Evolutionary conservation across 192 early-diverging fungal genomes (phyloP).

Genomic region (Backusella tuberculispora): DNA sequence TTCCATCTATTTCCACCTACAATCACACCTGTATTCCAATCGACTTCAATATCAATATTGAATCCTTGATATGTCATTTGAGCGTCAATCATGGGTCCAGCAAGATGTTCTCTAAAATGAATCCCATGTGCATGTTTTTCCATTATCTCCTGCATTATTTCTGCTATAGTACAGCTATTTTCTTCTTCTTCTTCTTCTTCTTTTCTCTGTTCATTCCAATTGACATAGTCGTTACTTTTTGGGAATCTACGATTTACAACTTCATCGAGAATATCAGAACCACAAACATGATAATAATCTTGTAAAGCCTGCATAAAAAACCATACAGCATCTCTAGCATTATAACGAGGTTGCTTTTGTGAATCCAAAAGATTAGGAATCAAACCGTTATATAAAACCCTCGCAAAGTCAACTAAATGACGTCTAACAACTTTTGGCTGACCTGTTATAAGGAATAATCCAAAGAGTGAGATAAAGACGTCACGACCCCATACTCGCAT

Average conservation of each 20-base stretch:
- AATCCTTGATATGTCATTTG: conserved; percentile 94
- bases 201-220: conserved; percentile 63
- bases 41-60: conserved; percentile 71
- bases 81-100: conserved; percentile 82
- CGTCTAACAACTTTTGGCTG: conserved; percentile 77
- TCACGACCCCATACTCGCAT: conserved; percentile 99
- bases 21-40: conserved; percentile 83
- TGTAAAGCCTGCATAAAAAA: conserved; percentile 92
- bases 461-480: conserved; percentile 90
- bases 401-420: conserved; percentile 92
- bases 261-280: conserved; percentile 71
- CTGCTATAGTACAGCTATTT: conserved; percentile 69
- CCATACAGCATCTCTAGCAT: conserved; percentile 97
- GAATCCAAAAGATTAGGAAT: conserved; percentile 97
- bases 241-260: conserved; percentile 83
- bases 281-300: conserved; percentile 82
- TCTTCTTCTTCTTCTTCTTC: conserved; percentile 58
- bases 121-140: conserved; percentile 90
- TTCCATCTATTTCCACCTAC: conserved; percentile 90
- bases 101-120: conserved; percentile 94
- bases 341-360: conserved; percentile 84
- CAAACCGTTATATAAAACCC: conserved; percentile 89
- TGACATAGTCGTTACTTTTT: conserved; percentile 69
- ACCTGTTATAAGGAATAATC: conserved; percentile 82
- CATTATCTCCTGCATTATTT: conserved; percentile 92